Base-by-base conservation (phyloP, 192 early-diverging fungal genomes). In the Globomyces pollinis-pini region DNA sequence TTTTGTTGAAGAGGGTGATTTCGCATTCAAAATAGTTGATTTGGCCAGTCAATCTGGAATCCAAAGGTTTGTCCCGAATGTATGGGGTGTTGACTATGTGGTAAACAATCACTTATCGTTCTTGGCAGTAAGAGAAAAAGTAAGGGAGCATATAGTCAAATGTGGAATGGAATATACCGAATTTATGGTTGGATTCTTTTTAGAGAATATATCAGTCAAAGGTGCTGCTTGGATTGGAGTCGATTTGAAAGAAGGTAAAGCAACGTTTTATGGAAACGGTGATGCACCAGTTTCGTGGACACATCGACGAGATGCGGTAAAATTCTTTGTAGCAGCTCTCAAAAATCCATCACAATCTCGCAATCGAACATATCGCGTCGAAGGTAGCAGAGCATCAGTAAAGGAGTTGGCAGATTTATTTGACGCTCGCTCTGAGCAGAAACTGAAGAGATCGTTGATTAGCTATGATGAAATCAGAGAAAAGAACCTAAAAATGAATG, bases 251-350 rank as follows among this genome's bases (percentile, higher is more conserved):
- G 20, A 43, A 12, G 20, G 20, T 6, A 43, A 1, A 18, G 41
- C 41, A n/a, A 43, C 16, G 5, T 43, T 43, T 43, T 43, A 43
- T 43, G 41, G 41, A n/a, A n/a, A n/a, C n/a, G n/a, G n/a, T n/a
- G 41, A 43, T 43, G 0, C 0, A n/a, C 41, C 41, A n/a, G 41
- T 18, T 43, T 43, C 41, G 13, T 43, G 41, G 41, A 43, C 41
- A 18, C 41, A 16, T 43, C 7, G 41, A 43, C 13, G 16, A 43
- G 41, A 43, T 43, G 41, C n/a, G 1, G 41, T 18, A 43, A 43
- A 43, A 18, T 43, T 43, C 20, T 1, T 43, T 6, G 0, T 43
- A 18, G n/a, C 13, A 6, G 20, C 13, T 6, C 16, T 43, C 13
- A 43, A 43, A 43, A n/a, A n/a, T n/a, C n/a, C n/a, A n/a, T 18